Evolutionary conservation across 164 flowering plant species (phyloP), one percentile per base, ranked within the genome.

Genomic region (Aristolochia contorta): DNA sequence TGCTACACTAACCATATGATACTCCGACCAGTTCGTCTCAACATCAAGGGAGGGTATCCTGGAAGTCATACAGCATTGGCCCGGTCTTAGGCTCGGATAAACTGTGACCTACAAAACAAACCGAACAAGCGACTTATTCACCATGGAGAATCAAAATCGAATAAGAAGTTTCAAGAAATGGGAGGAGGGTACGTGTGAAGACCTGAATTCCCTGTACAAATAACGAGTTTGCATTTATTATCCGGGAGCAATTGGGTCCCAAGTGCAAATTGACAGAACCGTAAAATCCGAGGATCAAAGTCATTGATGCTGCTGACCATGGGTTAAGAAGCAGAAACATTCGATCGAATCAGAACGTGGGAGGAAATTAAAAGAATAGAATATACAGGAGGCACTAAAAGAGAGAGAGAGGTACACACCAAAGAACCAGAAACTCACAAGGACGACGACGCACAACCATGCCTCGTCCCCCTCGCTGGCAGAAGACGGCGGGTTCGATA

Each of bases 241-340:
- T 76, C 61, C 74, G 80, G 12, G 92, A 84, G 64, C 71, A 75
- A 70, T 80, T 66, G 0, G 89, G 92, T 0, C 84, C 80, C 67
- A 86, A 54, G 25, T 65, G 52, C 45, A 82, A 47, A 51, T 64
- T 71, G 14, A 25, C 57, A 23, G 89, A 67, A 61, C 87, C 87
- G 47, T 79, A 86, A 52, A 79, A 60, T 14, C 89, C 87, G 12
- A 84, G 61, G 16, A 84, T 80, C 68, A 82, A 21, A 67, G 85
- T 80, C 80, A 78, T 74, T 41, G 87, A 80, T 54, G 75, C 92
- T 84, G 85, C 74, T 43, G 68, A 49, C 41, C 43, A 72, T 33
- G 41, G 60, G 6, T 24, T 20, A 16, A 27, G 32, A 25, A 10
- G 16, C 19, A 27, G 12, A 30, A 56, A 56, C 12, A 37, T 6